These are phyloP conservation scores for Trichoderma harzianum DNA, from an alignment of 2,329 filamentous ascomycete species.

Conservation along the genomic window DNA sequence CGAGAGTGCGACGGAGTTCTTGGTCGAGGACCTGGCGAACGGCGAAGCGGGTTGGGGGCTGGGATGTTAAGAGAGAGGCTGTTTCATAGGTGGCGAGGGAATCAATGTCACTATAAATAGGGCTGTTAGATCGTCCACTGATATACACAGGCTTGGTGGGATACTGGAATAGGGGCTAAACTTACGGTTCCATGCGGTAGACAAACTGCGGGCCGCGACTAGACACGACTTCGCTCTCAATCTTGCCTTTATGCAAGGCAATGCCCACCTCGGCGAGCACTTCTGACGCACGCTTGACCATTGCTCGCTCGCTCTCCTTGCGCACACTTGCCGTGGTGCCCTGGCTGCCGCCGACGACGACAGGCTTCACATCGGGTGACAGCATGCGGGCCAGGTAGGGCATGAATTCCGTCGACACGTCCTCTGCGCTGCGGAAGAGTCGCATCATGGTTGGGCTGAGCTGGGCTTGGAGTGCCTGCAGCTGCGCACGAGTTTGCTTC, in stretches of 20 bases:
- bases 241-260: constrained; percentile 72
- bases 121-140: not conserved
- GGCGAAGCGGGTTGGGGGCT: constrained; percentile 80
- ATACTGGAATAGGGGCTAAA: constrained; percentile 27
- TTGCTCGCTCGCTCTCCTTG: constrained; percentile 76
- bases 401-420: constrained; percentile 76
- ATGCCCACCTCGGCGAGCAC: constrained; percentile 83
- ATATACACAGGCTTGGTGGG: not conserved
- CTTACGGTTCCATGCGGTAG: constrained; percentile 92
- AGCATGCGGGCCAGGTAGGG: constrained; percentile 83
- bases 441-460: constrained; percentile 70
- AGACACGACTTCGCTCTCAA: constrained; percentile 64
- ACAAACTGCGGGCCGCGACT: constrained; percentile 68
- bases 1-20: constrained; percentile 73
- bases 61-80: constrained; percentile 52
- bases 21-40: constrained; percentile 91
- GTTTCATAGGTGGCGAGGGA: constrained; percentile 72
- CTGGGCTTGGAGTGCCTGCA: constrained; percentile 69
- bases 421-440: constrained; percentile 73
- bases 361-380: constrained; percentile 85
- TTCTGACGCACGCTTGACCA: constrained; percentile 75
- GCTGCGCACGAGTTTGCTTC: constrained; percentile 71
- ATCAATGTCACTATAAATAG: constrained; percentile 61
- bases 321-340: constrained; percentile 77
- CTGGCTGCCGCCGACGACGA: constrained; percentile 70